These are phyloP conservation scores for Chaetomium fimeti DNA, from an alignment of 495 filamentous ascomycete species.

Conservation along the genomic window DNA sequence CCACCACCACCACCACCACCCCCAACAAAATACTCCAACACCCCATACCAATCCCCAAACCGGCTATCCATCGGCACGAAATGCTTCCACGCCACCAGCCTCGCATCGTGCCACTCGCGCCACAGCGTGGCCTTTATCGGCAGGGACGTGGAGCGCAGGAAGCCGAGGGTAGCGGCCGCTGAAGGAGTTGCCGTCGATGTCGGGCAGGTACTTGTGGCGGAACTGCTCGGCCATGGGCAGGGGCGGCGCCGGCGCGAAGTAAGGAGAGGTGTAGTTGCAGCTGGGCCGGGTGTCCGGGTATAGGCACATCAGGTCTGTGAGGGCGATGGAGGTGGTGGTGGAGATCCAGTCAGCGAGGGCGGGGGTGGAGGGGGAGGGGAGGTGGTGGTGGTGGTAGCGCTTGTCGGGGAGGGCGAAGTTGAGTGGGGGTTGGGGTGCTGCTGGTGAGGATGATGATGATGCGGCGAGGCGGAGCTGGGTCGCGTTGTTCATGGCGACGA, in stretches of 20 bases:
- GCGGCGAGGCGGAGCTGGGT: constrained; percentile 50
- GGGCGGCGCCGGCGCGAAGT: constrained; percentile 41
- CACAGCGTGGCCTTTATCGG: constrained; percentile 73
- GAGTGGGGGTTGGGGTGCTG: constrained; percentile 10
- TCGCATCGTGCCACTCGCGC: constrained; percentile 71
- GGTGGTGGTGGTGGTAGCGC: constrained; percentile 32
- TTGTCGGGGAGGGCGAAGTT: constrained; percentile 45
- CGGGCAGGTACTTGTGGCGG: constrained; percentile 59
- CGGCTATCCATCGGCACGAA: constrained; percentile 85
- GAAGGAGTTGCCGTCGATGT: constrained; percentile 73
- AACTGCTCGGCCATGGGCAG: constrained; percentile 58
- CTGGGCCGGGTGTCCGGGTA: neutral
- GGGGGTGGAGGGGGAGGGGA: constrained; percentile 12
- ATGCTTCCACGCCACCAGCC: constrained; percentile 68
- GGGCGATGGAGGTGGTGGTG: constrained; percentile 41
- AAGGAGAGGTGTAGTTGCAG: constrained; percentile 53
- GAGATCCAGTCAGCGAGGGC: constrained; percentile 41
- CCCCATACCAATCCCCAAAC: constrained; percentile 70
- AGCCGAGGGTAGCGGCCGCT: constrained; percentile 68
- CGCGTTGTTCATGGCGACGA: constrained; percentile 67
- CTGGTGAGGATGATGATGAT: constrained; percentile 26
- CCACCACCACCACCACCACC: constrained; percentile 19
- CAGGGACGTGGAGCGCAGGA: constrained; percentile 61
- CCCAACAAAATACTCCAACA: constrained; percentile 79
- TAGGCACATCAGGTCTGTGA: constrained; percentile 46